A percentile compares a stretch with the other conserved stretches of the same genome.
These are phyloP conservation scores for Cladorrhinum samala DNA, from an alignment of 495 filamentous ascomycete species.

Conservation along the genomic window DNA sequence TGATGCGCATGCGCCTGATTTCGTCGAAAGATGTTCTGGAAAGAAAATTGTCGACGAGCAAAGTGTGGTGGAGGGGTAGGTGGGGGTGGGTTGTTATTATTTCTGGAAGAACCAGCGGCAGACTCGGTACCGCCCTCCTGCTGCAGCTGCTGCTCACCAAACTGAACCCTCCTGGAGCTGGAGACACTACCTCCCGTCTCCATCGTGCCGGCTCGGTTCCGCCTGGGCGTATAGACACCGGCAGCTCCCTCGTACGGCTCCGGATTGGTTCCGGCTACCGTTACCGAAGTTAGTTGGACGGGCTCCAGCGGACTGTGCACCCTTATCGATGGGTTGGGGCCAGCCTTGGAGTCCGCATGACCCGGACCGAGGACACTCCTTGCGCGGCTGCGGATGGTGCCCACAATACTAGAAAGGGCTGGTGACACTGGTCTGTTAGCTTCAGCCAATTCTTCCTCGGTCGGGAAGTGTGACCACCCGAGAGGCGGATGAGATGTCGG, in stretches of 20 bases:
- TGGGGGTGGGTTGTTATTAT: slow-evolving; percentile 21
- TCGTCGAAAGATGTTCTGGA: slow-evolving; percentile 70
- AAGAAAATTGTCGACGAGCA: slow-evolving; percentile 78
- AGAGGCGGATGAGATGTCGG: slow-evolving; percentile 68
- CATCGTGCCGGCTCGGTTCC: slow-evolving; percentile 32
- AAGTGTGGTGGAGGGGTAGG: slow-evolving; percentile 50
- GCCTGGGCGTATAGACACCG: slow-evolving; percentile 1
- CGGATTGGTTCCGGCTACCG: slow-evolving; percentile 48
- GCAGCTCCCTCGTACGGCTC: slow-evolving; percentile 27
- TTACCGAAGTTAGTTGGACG: slow-evolving; percentile 55
- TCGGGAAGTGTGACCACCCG: slow-evolving; percentile 83
- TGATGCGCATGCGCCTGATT: slow-evolving; percentile 38
- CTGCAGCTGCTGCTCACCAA: slow-evolving; percentile 22
- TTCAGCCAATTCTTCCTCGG: slow-evolving; percentile 52
- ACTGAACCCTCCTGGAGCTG: slow-evolving; percentile 34
- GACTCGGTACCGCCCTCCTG: no score
- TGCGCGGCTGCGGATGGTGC: slow-evolving; percentile 52
- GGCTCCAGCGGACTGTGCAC: slow-evolving; percentile 49
- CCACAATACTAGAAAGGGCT: slow-evolving; percentile 52
- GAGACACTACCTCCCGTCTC: slow-evolving; percentile 29
- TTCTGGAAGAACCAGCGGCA: slow-evolving; percentile 20
- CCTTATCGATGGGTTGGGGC: slow-evolving; percentile 14
- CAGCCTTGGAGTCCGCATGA: slow-evolving; percentile 31
- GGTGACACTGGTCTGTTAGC: slow-evolving; percentile 42
- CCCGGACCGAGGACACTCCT: slow-evolving; percentile 45